Conservation (phyloP, 495 filamentous ascomycete species). For the Beverwykella pulmonaria region DNA sequence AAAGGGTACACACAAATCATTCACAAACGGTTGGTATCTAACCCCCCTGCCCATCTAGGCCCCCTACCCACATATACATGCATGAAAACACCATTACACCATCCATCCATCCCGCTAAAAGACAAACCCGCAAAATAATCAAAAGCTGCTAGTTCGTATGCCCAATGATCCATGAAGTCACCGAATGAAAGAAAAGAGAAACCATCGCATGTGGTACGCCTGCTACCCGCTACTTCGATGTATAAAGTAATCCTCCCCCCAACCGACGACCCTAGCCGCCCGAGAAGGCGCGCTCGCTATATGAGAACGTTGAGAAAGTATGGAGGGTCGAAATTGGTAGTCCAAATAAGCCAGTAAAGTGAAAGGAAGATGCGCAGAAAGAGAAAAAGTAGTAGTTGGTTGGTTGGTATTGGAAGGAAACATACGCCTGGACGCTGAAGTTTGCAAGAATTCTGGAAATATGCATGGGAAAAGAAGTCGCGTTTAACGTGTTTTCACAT, state of each 20-base stretch:
- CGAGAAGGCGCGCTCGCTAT: not conserved
- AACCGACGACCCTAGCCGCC: not conserved
- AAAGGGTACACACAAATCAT: no score
- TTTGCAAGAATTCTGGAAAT: not conserved
- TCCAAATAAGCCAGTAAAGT: not conserved
- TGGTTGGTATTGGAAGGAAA: not conserved
- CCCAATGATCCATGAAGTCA: no score
- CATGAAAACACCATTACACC: no score
- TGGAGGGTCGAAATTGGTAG: not conserved
- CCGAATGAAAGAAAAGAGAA: not conserved
- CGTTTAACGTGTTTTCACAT: not conserved
- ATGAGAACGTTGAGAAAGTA: not conserved
- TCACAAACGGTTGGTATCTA: no score
- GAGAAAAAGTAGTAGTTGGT: not conserved
- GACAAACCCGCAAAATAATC: no score
- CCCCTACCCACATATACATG: no score
- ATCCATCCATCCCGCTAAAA: no score
- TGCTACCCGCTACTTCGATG: not conserved
- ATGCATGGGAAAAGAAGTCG: not conserved
- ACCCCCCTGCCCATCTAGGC: no score
- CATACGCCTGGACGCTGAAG: not conserved
- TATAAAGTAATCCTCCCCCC: not conserved
- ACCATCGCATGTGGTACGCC: not conserved
- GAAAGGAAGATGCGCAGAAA: not conserved
- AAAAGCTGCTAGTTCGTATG: no score